Evolutionary conservation across 208 protist species (phyloP).

Genomic region (Acanthamoeba lenticulata): DNA sequence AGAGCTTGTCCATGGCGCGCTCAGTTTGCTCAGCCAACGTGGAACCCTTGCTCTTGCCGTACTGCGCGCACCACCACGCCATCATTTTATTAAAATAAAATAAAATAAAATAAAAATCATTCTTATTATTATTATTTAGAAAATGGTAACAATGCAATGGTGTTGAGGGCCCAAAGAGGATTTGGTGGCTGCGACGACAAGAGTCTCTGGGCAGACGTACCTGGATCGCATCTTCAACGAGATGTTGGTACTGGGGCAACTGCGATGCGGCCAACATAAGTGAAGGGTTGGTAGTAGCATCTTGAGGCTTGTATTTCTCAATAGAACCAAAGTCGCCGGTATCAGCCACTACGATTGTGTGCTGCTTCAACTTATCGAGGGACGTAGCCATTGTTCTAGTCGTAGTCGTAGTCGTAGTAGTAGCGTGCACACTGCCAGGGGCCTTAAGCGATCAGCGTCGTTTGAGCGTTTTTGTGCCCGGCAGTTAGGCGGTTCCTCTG

Average conservation of each 20-base stretch:
- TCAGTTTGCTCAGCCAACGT: not conserved
- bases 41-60: not conserved
- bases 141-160: not conserved
- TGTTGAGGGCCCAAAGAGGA: not conserved
- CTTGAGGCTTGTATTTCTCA: conserved; percentile 92
- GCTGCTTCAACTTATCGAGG: conserved; percentile 12
- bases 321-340: conserved; percentile 96
- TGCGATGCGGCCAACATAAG: conserved; percentile 93
- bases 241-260: conserved; percentile 89
- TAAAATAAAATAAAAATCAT: not conserved
- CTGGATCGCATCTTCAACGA: conserved; percentile 88
- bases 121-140: not conserved
- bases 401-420: too few relatives aligned
- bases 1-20: not conserved
- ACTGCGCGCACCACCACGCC: too few relatives aligned
- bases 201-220: not conserved
- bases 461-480: too few relatives aligned
- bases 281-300: conserved; percentile 98
- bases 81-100: not conserved
- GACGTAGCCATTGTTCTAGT: not conserved
- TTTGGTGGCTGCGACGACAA: not conserved
- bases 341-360: conserved; percentile 89
- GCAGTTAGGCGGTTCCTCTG: too few relatives aligned
- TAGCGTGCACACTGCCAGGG: too few relatives aligned
- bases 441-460: too few relatives aligned